Conservation (phyloP, 192 early-diverging fungal genomes). For the Umbelopsis sp. region DNA sequence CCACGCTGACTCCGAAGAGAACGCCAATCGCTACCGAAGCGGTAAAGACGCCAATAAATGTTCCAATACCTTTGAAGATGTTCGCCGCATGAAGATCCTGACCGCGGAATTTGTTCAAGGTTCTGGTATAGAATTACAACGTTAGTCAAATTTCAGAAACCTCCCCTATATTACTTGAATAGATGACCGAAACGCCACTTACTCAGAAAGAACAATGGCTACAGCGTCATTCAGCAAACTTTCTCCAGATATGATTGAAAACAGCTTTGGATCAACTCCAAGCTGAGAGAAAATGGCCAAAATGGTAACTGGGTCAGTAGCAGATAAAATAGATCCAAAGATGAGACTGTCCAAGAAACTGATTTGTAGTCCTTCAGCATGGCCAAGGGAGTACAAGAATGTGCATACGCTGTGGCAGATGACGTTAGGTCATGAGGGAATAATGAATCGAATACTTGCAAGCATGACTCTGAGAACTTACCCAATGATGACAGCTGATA, state of each 20-base stretch:
- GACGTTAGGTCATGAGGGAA: slow-evolving; percentile 19
- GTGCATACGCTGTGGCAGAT: slow-evolving; percentile 54
- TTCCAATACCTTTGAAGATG: slow-evolving; percentile 60
- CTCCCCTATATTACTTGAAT: background rate
- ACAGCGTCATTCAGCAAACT: slow-evolving; percentile 96
- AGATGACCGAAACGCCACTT: slow-evolving; percentile 19
- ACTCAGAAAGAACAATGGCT: slow-evolving; percentile 93
- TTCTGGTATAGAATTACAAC: slow-evolving; percentile 47
- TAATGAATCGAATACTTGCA: background rate
- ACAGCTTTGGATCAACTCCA: slow-evolving; percentile 92
- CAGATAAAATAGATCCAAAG: slow-evolving; percentile 92
- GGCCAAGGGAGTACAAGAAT: slow-evolving; percentile 68
- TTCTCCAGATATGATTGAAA: slow-evolving; percentile 97
- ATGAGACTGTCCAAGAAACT: slow-evolving; percentile 92
- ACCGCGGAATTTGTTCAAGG: slow-evolving; percentile 75
- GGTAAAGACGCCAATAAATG: slow-evolving; percentile 83
- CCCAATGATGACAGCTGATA: slow-evolving; percentile 90
- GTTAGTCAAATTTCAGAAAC: background rate
- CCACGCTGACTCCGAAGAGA: slow-evolving; percentile 70
- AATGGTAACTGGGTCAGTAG: slow-evolving; percentile 97
- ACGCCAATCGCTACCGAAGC: slow-evolving; percentile 86
- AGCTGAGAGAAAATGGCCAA: slow-evolving; percentile 93
- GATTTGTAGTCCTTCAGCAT: slow-evolving; percentile 69
- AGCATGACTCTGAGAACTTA: slow-evolving; percentile 21
- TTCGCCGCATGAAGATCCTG: slow-evolving; percentile 68